These are phyloP conservation scores for Hypoxylon sp. DNA, from an alignment of 2,329 filamentous ascomycete genomes.

Conservation along the genomic window DNA sequence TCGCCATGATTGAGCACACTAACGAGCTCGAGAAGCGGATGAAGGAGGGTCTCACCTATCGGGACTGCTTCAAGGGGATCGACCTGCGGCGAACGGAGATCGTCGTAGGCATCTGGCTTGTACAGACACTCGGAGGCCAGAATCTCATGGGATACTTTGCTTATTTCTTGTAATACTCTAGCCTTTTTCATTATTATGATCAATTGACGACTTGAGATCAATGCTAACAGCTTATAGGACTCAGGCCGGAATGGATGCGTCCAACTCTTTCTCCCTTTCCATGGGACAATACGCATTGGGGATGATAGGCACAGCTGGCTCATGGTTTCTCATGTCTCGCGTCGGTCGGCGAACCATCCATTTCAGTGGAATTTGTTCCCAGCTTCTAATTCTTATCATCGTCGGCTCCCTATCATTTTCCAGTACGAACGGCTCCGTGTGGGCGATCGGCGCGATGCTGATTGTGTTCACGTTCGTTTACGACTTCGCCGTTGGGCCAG, in stretches of 20 bases:
- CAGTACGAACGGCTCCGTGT: constrained; percentile 55
- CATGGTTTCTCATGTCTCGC: constrained; percentile 65
- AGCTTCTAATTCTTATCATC: constrained; percentile 59
- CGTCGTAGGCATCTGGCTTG: constrained; percentile 64
- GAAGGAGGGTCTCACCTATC: constrained; percentile 62
- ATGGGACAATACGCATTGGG: constrained; percentile 67
- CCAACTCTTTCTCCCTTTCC: constrained; percentile 62
- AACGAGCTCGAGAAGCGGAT: constrained; percentile 64
- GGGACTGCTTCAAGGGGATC: constrained; percentile 67
- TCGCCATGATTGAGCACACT: constrained; percentile 70
- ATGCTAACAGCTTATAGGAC: constrained; percentile 47
- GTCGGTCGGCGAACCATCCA: constrained; percentile 67
- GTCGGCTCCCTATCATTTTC: constrained; percentile 60
- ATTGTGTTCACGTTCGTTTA: constrained; percentile 69
- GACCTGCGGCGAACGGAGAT: constrained; percentile 70
- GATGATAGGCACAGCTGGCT: constrained; percentile 65
- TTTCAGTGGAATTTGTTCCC: constrained; percentile 61
- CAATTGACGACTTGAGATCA: not conserved
- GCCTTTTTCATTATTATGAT: not conserved
- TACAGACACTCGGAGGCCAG: constrained; percentile 64
- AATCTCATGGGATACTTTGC: constrained; percentile 66
- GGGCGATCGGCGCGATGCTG: constrained; percentile 64
- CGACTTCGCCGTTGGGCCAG: constrained; percentile 68
- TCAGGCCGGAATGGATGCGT: constrained; percentile 62
- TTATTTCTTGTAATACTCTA: constrained; percentile 58